Percentiles rank a stretch among this genome's conserved stretches.
Conservation (phyloP, 2,329 filamentous ascomycete genomes). For the Cladosporium sp. region DNA sequence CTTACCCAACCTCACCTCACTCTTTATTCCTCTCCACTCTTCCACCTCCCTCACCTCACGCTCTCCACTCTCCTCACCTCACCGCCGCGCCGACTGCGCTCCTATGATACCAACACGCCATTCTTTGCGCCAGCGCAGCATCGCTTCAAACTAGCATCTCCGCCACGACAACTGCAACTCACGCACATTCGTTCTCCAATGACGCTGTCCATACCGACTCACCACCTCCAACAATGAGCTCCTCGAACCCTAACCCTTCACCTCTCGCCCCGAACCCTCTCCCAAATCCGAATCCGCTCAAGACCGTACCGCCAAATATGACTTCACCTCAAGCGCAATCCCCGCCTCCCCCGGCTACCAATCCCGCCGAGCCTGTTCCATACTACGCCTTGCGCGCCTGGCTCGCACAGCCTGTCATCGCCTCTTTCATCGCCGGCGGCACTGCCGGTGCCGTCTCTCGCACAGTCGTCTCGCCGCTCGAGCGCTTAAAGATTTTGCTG, state of each 20-base stretch:
- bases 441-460: slow-evolving; percentile 94
- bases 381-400: slow-evolving; percentile 22
- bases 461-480: slow-evolving; percentile 92
- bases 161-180: background rate
- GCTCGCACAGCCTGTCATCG: slow-evolving; percentile 76
- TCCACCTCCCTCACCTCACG: background rate
- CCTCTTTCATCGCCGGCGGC: slow-evolving; percentile 90
- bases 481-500: slow-evolving; percentile 95
- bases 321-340: background rate
- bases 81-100: background rate
- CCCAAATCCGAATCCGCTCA: background rate
- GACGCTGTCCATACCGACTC: slow-evolving; percentile 4
- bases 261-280: background rate
- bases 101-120: slow-evolving; percentile 10
- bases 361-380: slow-evolving; percentile 10
- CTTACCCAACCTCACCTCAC: too few species aligned
- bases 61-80: background rate
- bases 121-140: slow-evolving; percentile 4
- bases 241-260: background rate
- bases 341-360: background rate
- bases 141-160: slow-evolving; percentile 2
- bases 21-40: background rate
- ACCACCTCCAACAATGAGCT: background rate
- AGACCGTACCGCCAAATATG: background rate
- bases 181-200: slow-evolving; percentile 8